phyloP scores from a whole-genome alignment of 1,139 yeast species.

The Saccharomycopsis crataegensis region DNA sequence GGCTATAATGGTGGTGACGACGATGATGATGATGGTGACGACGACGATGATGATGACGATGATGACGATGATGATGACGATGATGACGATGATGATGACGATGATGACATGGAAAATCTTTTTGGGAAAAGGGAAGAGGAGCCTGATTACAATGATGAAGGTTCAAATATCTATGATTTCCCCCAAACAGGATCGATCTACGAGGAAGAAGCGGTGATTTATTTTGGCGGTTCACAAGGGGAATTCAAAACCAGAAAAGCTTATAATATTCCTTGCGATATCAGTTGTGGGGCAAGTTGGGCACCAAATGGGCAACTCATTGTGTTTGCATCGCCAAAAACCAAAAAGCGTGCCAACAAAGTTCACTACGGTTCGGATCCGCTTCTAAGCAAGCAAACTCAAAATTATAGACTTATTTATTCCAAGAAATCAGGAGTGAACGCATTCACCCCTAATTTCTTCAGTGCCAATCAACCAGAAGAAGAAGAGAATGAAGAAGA shows the following conservation, averaged over 20 bases:
- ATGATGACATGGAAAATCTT: not conserved
- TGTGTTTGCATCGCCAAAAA: slow-evolving; percentile 15
- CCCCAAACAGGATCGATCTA: too few species aligned
- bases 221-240: not conserved
- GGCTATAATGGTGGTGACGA: not conserved
- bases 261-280: slow-evolving; percentile 8
- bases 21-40: not conserved
- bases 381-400: not conserved
- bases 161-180: too few species aligned
- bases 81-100: not conserved
- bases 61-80: not conserved
- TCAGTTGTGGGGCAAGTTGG: slow-evolving; percentile 20
- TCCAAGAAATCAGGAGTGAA: not conserved
- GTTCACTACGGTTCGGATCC: slow-evolving; percentile 1
- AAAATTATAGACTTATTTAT: not conserved
- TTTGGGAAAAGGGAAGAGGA: not conserved
- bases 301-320: slow-evolving; percentile 19
- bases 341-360: slow-evolving; percentile 1
- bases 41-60: not conserved
- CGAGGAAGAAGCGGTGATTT: not conserved
- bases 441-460: not conserved
- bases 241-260: not conserved
- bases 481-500: not conserved
- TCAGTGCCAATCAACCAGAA: too few species aligned
- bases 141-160: not conserved